Percentiles rank a stretch among this genome's conserved stretches.
phyloP scores from a whole-genome alignment of 768 basidiomycete genomes.

The Cyathus striatus region DNA sequence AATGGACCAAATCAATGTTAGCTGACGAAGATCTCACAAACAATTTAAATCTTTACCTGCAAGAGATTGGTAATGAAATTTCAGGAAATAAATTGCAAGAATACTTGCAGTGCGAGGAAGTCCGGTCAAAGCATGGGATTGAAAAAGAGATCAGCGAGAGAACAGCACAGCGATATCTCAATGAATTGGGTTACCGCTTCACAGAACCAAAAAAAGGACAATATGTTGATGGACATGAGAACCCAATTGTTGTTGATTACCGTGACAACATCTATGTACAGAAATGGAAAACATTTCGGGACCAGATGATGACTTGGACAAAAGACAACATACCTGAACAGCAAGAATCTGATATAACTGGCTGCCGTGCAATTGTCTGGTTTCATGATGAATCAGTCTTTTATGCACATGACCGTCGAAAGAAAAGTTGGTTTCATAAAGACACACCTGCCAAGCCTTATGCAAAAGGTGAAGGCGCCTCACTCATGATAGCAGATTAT shows the following conservation, averaged over 20 bases:
- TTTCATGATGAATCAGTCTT: slow-evolving; percentile 36
- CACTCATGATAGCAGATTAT: slow-evolving; percentile 34
- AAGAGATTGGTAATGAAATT: slow-evolving; percentile 18
- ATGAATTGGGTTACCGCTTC: slow-evolving; percentile 12
- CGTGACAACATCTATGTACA: slow-evolving; percentile 17
- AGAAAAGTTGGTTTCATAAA: slow-evolving; percentile 21
- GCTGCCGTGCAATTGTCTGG: slow-evolving; percentile 10
- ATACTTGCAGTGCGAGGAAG: slow-evolving; percentile 11
- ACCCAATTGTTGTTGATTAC: slow-evolving; percentile 25
- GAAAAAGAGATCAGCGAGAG: slow-evolving; percentile 11
- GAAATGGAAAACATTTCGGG: slow-evolving; percentile 5
- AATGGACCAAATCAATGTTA: slow-evolving; percentile 22
- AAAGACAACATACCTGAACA: slow-evolving; percentile 4
- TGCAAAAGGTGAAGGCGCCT: slow-evolving; percentile 32
- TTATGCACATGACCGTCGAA: slow-evolving; percentile 29
- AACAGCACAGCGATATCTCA: slow-evolving; percentile 17
- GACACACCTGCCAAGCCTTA: slow-evolving; percentile 18
- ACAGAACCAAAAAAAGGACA: slow-evolving; percentile 8
- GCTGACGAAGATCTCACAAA: slow-evolving; percentile 21
- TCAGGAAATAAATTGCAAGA: slow-evolving; percentile 15
- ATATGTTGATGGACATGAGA: slow-evolving; percentile 24
- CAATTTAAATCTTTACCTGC: slow-evolving; percentile 18
- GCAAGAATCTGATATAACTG: background rate
- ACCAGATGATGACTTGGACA: slow-evolving; percentile 1
- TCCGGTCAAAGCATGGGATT: slow-evolving; percentile 8